A percentile compares a stretch with the other conserved stretches of the same genome.
phyloP scores from a whole-genome alignment of 164 flowering plant species.

The Litsea cubeba region DNA sequence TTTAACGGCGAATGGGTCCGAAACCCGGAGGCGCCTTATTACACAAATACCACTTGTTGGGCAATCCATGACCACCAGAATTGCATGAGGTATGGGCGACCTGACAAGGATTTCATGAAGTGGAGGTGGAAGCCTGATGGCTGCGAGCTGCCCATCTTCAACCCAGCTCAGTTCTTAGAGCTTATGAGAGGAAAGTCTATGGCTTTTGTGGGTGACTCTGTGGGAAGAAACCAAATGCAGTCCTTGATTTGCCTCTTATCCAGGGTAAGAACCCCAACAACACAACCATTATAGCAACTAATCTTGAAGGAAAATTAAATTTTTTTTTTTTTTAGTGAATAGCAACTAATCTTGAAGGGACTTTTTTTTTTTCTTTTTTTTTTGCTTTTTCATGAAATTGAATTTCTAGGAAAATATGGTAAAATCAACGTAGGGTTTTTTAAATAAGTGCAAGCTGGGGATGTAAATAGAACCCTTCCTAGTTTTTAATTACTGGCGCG shows the following conservation, averaged over 20 bases:
- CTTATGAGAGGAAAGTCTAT: constrained; percentile 51
- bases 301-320: no score
- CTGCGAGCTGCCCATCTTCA: constrained; percentile 59
- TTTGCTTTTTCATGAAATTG: no score
- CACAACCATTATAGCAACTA: no score
- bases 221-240: constrained; percentile 78
- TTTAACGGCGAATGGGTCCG: constrained; percentile 73
- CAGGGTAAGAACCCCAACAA: constrained; percentile 31
- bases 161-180: constrained; percentile 54
- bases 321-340: no score
- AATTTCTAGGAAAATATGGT: no score
- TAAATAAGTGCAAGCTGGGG: no score
- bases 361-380: no score
- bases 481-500: no score
- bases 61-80: constrained; percentile 72
- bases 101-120: constrained; percentile 55
- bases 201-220: constrained; percentile 83
- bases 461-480: no score
- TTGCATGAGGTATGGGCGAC: constrained; percentile 73
- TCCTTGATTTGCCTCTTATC: constrained; percentile 76
- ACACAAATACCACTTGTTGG: constrained; percentile 58
- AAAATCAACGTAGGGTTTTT: no score
- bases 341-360: no score
- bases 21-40: constrained; percentile 53
- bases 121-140: constrained; percentile 83